Base-by-base conservation (phyloP, 805 yeast species). In the Lachancea lanzarotensis region DNA sequence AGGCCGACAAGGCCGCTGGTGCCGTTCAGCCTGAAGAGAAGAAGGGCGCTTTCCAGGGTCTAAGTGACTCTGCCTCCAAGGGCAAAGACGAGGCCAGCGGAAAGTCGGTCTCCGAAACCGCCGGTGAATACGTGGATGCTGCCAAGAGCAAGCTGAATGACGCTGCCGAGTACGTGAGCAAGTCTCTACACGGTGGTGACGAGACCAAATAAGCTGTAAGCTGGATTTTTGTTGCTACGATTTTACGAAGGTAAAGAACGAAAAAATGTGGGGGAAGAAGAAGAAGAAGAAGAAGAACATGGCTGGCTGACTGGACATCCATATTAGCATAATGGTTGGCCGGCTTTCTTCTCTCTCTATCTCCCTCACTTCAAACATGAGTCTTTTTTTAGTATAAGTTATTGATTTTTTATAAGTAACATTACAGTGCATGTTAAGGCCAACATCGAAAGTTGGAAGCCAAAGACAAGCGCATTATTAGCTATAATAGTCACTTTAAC, bases 21-120 rank as follows among this genome's bases (percentile, higher is more conserved):
- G 65, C 72, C 44, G 64, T 72, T 42, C 79, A 79, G 60, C 88
- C 93, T 54, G 81, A 82, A 41, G 66, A 67, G 45, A 72, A 80
- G 56, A 87, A 87, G 74, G 81, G 90, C 37, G 66, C 76, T 51
- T 67, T 76, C 49, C 96, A 89, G 73, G 71, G 79, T 54, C 69
- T 79, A 29, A 73, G 80, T 50, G 96, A 86, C 68, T 66, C 78
- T 45, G 70, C 78, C 50, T 63, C 71, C 56, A 57, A 68, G 46
- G 84, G 83, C 42, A 72, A 72, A 60, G 77, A 75, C 52, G 79
- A 78, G 50, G 81, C 70, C 17, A 31, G 43, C 9, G 62, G 60
- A 17, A 75, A 72, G 57, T 68, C 76, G 43, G 67, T 74, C 44
- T 68, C 68, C 49, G 76, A 77, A 46, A 73, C 79, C 42, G 84